Percentiles rank a stretch among this genome's conserved stretches.
Conservation (phyloP, 169 alveolate genomes). For the Eimeria necatrix region DNA sequence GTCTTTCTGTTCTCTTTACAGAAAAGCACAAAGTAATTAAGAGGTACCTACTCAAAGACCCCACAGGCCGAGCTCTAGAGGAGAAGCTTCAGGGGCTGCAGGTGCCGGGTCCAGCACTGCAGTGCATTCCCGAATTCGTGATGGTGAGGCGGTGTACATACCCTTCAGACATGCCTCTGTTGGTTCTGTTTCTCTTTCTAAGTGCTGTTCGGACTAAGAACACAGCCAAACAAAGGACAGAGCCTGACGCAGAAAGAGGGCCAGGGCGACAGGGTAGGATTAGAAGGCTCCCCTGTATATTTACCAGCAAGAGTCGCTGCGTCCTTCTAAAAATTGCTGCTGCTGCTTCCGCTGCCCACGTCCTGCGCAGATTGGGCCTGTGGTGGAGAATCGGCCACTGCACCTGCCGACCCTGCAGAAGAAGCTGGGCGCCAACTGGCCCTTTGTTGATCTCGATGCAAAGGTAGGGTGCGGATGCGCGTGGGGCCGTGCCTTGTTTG, state of each 20-base stretch:
- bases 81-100: conserved; percentile 19
- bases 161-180: too few relatives aligned
- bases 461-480: not conserved
- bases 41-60: not conserved
- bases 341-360: not conserved
- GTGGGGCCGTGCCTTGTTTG: too few relatives aligned
- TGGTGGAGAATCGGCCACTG: conserved; percentile 13
- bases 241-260: too few relatives aligned
- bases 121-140: conserved; percentile 31
- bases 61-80: not conserved
- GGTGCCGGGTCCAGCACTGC: not conserved
- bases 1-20: not conserved
- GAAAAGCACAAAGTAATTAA: conserved; percentile 14
- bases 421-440: conserved; percentile 6
- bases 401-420: conserved; percentile 12
- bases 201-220: too few relatives aligned
- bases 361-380: not conserved
- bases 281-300: not conserved
- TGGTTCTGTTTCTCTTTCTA: too few relatives aligned
- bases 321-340: too few relatives aligned
- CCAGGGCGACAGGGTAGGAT: not conserved
- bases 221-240: too few relatives aligned
- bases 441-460: not conserved
- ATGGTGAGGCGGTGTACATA: not conserved
- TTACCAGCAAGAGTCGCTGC: not conserved